Conservation (phyloP, 495 filamentous ascomycete species). For the Hypoxylon intermedium region DNA sequence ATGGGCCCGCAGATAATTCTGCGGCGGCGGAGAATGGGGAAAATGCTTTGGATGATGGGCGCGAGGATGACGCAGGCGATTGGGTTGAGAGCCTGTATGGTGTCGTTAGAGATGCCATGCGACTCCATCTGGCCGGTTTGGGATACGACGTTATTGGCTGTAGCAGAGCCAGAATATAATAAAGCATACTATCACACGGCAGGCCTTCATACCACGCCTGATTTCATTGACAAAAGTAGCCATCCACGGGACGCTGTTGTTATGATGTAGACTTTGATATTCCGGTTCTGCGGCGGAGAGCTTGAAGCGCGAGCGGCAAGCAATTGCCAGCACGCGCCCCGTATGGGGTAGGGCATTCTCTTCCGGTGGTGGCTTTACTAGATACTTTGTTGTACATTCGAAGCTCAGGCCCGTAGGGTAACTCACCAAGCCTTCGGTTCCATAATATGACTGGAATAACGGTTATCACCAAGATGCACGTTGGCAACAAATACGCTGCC, state of each 20-base stretch:
- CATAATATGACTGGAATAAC: constrained; percentile 8
- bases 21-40: too few relatives aligned
- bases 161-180: constrained; percentile 13
- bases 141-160: constrained; percentile 12
- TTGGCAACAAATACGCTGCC: constrained; percentile 51
- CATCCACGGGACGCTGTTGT: too few relatives aligned
- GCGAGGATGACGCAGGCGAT: too few relatives aligned
- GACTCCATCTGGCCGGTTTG: neutral
- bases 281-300: too few relatives aligned
- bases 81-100: too few relatives aligned
- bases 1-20: too few relatives aligned
- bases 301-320: neutral
- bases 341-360: neutral
- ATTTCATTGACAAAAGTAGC: constrained; percentile 1
- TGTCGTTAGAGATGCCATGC: too few relatives aligned
- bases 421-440: neutral
- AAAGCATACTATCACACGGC: constrained; percentile 5
- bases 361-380: neutral
- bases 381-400: too few relatives aligned
- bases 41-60: too few relatives aligned
- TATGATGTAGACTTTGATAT: too few relatives aligned
- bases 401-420: too few relatives aligned
- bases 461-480: constrained; percentile 49
- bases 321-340: neutral
- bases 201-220: constrained; percentile 4